Conservation (phyloP, 2,329 filamentous ascomycete species). For the Penicillium janthinellum region DNA sequence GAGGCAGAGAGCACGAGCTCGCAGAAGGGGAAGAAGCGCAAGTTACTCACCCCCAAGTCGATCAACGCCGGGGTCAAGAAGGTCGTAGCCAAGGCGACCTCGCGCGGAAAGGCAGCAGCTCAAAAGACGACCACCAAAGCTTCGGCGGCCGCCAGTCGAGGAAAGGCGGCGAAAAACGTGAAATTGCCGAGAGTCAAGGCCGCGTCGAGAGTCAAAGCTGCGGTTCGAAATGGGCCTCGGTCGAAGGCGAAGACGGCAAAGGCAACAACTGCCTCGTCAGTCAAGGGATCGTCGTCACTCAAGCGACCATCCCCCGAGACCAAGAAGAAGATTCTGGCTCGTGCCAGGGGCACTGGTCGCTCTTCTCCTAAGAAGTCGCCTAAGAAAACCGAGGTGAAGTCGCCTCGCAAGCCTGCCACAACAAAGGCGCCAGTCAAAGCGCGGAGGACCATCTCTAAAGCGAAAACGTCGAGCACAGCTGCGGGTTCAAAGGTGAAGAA, state of each 20-base stretch:
- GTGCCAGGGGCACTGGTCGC: conserved; percentile 22
- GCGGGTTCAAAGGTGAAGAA: conserved; percentile 12
- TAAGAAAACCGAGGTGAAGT: conserved; percentile 16
- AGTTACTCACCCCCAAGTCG: conserved; percentile 29
- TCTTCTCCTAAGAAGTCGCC: conserved; percentile 15
- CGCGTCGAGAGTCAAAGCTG: conserved; percentile 32
- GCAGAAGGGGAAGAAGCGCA: conserved; percentile 37
- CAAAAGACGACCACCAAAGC: conserved; percentile 22
- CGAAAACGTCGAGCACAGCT: conserved; percentile 8
- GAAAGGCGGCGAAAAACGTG: conserved; percentile 25
- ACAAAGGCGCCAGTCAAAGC: conserved; percentile 17
- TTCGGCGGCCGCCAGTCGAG: conserved; percentile 6
- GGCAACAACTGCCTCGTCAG: conserved; percentile 20
- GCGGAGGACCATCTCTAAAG: conserved; percentile 12
- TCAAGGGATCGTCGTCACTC: conserved; percentile 26
- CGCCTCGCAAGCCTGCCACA: conserved; percentile 13
- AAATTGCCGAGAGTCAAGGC: conserved; percentile 34
- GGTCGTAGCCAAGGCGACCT: conserved; percentile 18
- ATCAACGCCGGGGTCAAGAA: conserved; percentile 39
- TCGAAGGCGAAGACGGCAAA: conserved; percentile 15
- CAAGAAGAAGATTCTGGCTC: conserved; percentile 32
- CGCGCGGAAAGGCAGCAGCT: conserved; percentile 23
- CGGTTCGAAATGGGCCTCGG: conserved; percentile 17
- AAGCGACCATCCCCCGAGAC: conserved; percentile 34
- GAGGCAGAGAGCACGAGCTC: conserved; percentile 31